These are phyloP conservation scores for Amylocarpus encephaloides DNA, from an alignment of 2,329 filamentous ascomycete species.

Conservation along the genomic window DNA sequence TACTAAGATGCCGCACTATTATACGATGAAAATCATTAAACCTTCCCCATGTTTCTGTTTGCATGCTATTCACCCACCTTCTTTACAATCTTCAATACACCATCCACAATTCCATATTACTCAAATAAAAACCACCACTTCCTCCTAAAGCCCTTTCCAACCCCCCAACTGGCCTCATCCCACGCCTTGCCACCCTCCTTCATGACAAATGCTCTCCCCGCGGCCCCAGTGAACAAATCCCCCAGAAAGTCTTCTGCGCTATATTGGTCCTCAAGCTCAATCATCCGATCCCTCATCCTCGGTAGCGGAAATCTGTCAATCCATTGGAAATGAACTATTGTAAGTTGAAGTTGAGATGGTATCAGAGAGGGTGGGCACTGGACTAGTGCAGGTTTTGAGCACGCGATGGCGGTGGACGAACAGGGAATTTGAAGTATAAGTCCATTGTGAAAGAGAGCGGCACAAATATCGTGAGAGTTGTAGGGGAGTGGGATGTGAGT, in stretches of 20 bases:
- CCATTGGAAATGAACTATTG: constrained; percentile 12
- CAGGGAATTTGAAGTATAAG: constrained; percentile 15
- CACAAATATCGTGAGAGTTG: constrained; percentile 5
- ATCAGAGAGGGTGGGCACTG: constrained; percentile 8
- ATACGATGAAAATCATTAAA: no score
- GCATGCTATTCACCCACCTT: no score
- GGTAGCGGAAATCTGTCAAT: constrained; percentile 18
- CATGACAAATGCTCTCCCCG: constrained; percentile 1
- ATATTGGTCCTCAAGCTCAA: constrained; percentile 4
- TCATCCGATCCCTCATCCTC: constrained; percentile 12
- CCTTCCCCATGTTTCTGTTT: no score
- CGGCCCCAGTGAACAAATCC: constrained; percentile 8
- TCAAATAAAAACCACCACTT: constrained; percentile 9
- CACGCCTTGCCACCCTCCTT: neutral
- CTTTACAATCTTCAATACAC: no score
- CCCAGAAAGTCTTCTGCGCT: constrained; percentile 11
- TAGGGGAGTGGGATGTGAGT: neutral
- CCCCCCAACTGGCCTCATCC: constrained; percentile 1
- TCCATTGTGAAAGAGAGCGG: constrained; percentile 17
- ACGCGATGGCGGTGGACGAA: neutral
- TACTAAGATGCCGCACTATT: no score
- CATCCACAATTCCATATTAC: neutral
- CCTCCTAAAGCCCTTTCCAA: neutral
- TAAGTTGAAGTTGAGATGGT: constrained; percentile 9
- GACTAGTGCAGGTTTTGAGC: neutral